phyloP scores from a whole-genome alignment of 2,329 filamentous ascomycete species.

The Pestalotiopsis sp. region DNA sequence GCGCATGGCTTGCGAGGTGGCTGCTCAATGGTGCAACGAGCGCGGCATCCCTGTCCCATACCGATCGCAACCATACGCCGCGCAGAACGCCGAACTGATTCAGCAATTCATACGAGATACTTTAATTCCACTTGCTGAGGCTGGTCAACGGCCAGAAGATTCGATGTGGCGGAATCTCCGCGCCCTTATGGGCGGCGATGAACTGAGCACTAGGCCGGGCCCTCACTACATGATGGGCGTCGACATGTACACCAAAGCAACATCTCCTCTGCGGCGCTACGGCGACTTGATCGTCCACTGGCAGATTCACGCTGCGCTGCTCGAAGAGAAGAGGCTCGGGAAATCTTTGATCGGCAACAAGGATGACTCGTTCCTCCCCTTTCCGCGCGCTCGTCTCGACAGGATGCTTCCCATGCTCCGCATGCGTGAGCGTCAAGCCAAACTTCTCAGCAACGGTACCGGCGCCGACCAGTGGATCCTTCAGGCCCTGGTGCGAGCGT shows the following conservation, averaged over 20 bases:
- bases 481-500: conserved; percentile 63
- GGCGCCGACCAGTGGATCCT: conserved; percentile 58
- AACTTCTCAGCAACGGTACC: conserved; percentile 42
- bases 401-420: conserved; percentile 52
- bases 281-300: conserved; percentile 66
- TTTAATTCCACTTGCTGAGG: conserved; percentile 40
- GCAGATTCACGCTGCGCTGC: conserved; percentile 65
- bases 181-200: conserved; percentile 51
- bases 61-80: conserved; percentile 49
- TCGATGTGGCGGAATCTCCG: conserved; percentile 34
- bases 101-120: conserved; percentile 39
- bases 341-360: conserved; percentile 37
- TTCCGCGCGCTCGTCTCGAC: conserved; percentile 42
- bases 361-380: conserved; percentile 45
- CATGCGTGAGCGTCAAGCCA: conserved; percentile 55
- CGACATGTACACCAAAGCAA: conserved; percentile 65
- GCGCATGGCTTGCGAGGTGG: conserved; percentile 64
- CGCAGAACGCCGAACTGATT: conserved; percentile 39
- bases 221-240: conserved; percentile 61
- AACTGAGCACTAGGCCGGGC: conserved; percentile 54
- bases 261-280: conserved; percentile 68
- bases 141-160: conserved; percentile 34
- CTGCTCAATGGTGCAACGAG: conserved; percentile 61
- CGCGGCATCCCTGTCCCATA: conserved; percentile 63
- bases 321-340: conserved; percentile 42